Conservation (phyloP, 352 stramenopile species). For the Pythium chondricola region DNA sequence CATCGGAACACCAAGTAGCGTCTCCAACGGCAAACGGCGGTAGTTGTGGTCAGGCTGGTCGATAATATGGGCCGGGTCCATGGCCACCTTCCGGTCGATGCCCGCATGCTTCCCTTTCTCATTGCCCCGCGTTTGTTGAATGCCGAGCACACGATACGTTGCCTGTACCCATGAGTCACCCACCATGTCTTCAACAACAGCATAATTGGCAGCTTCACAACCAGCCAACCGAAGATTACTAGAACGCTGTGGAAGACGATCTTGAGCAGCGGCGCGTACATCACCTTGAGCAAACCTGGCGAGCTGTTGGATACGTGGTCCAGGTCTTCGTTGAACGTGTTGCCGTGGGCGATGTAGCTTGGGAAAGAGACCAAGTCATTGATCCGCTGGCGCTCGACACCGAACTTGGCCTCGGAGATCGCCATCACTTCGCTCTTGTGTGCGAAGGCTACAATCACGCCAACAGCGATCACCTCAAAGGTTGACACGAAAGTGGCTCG, state of each 20-base stretch:
- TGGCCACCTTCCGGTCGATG: background rate
- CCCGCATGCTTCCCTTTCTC: too few species aligned
- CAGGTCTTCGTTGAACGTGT: slow-evolving; percentile 22
- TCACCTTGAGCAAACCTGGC: slow-evolving; percentile 9
- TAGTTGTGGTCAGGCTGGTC: background rate
- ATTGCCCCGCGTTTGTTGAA: too few species aligned
- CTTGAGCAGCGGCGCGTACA: slow-evolving; percentile 13
- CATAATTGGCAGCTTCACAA: background rate
- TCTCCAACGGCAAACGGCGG: background rate
- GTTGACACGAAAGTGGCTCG: slow-evolving; percentile 17
- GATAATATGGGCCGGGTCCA: background rate
- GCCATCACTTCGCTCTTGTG: slow-evolving; percentile 8
- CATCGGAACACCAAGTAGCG: background rate
- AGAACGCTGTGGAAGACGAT: slow-evolving; percentile 2
- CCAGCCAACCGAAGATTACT: background rate
- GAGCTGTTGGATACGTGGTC: slow-evolving; percentile 11
- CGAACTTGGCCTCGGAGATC: slow-evolving; percentile 22
- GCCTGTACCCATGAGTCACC: background rate
- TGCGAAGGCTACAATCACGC: slow-evolving; percentile 10
- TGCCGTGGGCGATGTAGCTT: slow-evolving; percentile 14
- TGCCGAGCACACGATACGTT: too few species aligned
- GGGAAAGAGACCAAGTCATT: slow-evolving; percentile 17
- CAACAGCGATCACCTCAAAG: slow-evolving; percentile 18
- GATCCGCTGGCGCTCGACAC: slow-evolving; percentile 22
- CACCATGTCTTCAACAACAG: background rate